These are phyloP conservation scores for Malassezia vespertilionis DNA, from an alignment of 1,284 basidiomycete genomes.

Conservation along the genomic window DNA sequence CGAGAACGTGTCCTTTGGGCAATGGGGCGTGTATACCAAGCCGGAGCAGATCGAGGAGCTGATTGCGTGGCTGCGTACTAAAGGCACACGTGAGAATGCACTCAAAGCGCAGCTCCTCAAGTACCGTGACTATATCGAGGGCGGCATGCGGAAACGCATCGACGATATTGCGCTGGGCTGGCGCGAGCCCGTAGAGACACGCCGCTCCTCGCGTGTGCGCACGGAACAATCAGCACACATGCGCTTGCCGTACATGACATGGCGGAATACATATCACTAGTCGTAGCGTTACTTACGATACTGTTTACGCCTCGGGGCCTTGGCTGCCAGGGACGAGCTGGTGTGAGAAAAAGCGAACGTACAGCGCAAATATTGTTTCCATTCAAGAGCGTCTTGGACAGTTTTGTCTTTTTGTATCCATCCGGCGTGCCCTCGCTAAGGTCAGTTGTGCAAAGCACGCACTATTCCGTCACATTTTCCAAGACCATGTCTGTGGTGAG, in stretches of 20 bases:
- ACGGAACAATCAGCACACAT: conserved; percentile 15
- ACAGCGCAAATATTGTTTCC: conserved; percentile 99
- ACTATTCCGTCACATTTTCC: conserved; percentile 96
- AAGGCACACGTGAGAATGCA: conserved; percentile 74
- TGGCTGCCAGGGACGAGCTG: conserved; percentile 21
- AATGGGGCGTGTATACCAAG: conserved; percentile 85
- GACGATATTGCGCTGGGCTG: conserved; percentile 25
- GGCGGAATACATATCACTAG: conserved; percentile 15
- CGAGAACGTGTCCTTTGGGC: conserved; percentile 60
- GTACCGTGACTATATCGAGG: conserved; percentile 74
- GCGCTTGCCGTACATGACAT: conserved; percentile 23
- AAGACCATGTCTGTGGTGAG: conserved; percentile 76
- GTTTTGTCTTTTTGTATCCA: conserved; percentile 59
- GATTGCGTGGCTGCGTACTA: conserved; percentile 76
- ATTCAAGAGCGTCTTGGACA: conserved; percentile 84
- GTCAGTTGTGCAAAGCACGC: conserved; percentile 29
- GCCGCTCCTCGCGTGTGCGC: conserved; percentile 18
- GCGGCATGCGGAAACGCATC: conserved; percentile 55
- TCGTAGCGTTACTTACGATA: background rate
- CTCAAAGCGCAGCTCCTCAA: conserved; percentile 67
- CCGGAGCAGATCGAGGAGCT: conserved; percentile 74
- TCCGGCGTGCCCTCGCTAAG: conserved; percentile 10
- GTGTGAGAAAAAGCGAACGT: conserved; percentile 20
- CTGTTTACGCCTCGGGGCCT: conserved; percentile 16
- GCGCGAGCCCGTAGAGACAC: conserved; percentile 22